A percentile compares a stretch with the other conserved stretches of the same genome.
Conservation (phyloP, 345 rosid genomes). For the Noccaea bulbosa region DNA sequence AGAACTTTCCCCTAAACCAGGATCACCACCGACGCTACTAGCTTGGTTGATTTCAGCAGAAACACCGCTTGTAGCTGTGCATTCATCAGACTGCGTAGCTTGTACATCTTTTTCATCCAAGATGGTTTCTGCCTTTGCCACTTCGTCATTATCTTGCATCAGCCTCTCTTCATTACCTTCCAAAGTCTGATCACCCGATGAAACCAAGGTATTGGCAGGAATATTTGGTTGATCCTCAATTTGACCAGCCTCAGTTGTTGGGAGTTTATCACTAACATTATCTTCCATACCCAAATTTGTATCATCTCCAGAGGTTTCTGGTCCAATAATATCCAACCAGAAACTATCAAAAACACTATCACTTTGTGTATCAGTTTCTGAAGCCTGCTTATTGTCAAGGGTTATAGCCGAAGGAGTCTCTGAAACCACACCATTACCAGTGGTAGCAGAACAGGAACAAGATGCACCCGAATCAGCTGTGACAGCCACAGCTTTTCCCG, state of each 20-base stretch:
- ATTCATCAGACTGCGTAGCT: conserved; percentile 47
- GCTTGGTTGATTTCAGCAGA: conserved; percentile 45
- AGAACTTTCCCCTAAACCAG: conserved; percentile 46
- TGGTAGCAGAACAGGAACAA: conserved; percentile 12
- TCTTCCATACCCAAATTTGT: conserved; percentile 26
- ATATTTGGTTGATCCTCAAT: conserved; percentile 37
- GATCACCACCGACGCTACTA: conserved; percentile 40
- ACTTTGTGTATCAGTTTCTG: conserved; percentile 28
- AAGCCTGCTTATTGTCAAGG: conserved; percentile 17
- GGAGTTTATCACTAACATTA: conserved; percentile 16
- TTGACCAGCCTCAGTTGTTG: conserved; percentile 36
- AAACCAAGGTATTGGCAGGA: conserved; percentile 33
- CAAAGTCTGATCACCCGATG: conserved; percentile 45
- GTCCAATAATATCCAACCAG: conserved; percentile 46
- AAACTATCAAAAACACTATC: conserved; percentile 36
- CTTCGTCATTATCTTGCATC: conserved; percentile 31
- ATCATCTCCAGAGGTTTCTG: conserved; percentile 33
- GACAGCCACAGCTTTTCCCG: conserved; percentile 28
- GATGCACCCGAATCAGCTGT: conserved; percentile 33
- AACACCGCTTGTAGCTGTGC: conserved; percentile 40
- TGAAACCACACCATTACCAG: conserved; percentile 33
- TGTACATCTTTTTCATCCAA: conserved; percentile 47
- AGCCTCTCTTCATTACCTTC: conserved; percentile 41
- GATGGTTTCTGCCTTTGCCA: conserved; percentile 45
- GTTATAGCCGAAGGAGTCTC: conserved; percentile 35